Base-by-base conservation (phyloP, 768 basidiomycete species). In the Mycena galopus region DNA sequence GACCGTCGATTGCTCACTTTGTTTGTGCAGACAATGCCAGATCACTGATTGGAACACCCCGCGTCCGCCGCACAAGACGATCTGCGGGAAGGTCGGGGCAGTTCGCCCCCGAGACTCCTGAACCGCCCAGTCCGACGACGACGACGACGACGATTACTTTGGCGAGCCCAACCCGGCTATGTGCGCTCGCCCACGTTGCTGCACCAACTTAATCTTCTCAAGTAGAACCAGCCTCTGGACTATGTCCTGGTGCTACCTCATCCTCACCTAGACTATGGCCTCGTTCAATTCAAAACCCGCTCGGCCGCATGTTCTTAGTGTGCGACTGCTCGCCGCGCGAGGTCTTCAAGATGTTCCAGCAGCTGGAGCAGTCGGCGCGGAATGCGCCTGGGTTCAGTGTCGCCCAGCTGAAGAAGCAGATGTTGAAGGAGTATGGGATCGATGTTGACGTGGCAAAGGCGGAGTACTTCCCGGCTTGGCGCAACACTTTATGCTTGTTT, bases 131-230 rank as follows among this genome's bases (percentile, higher is more conserved):
- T 29, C 11, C 39, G 69, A 64, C 14, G 69, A 58, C 57, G 69
- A 67, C 39, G 66, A 65, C 59, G 64, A 65, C 59, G 64, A 66
- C 35, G 65, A 27, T n/a, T 64, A 21, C n/a, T 64, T 57, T 14
- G 53, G 44, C 11, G 23, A 47, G 27, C 71, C 74, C n/a, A 32
- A 50, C 3, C 69, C 68, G 21, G 76, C 25, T 75, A 65, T 72
- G 69, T 32, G 5, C 74, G 76, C 66, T 73, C 76, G 30, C 76
- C 76, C 5, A 74, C 76, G 33, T 65, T 77, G 7, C 71, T 75
- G 16, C 74, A 77, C 30, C 74, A 77, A 30, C 71, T 77, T 25
- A 68, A 73, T 37, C 53, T 75, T 5, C 59, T 77, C 29, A 67
- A 68, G 32, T 72, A 77, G 50, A 73, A 75, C 53, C 71, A 71